A percentile compares a stretch with the other conserved stretches of the same genome.
Conservation (phyloP, 2,329 filamentous ascomycete species). For the Cadophora malorum region DNA sequence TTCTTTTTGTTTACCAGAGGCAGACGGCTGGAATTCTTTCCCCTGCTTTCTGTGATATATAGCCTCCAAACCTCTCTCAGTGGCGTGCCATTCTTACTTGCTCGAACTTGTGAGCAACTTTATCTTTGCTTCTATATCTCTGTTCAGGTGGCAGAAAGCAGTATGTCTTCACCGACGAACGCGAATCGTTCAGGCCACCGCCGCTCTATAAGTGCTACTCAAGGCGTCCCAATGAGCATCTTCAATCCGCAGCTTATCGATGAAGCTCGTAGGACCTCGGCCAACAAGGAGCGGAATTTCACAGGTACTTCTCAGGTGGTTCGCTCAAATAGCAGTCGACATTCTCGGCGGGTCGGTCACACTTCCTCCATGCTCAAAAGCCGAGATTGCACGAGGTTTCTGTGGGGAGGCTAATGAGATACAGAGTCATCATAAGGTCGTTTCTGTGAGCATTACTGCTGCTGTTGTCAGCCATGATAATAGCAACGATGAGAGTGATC, state of each 20-base stretch:
- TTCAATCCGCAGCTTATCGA: conserved; percentile 25
- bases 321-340: conserved; percentile 9
- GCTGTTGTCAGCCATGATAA: neutral
- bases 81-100: neutral
- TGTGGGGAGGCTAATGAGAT: neutral
- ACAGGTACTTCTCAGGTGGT: neutral
- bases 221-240: conserved; percentile 25
- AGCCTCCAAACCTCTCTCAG: neutral
- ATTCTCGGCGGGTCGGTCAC: neutral
- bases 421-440: conserved; percentile 15
- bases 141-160: neutral
- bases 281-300: neutral
- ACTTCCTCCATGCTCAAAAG: no score
- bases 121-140: neutral
- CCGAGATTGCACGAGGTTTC: neutral
- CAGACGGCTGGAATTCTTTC: neutral
- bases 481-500: neutral
- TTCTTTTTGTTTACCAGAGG: neutral
- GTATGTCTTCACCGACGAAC: conserved; percentile 13
- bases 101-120: neutral
- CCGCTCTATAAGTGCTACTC: conserved; percentile 9
- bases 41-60: neutral
- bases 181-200: conserved; percentile 13
- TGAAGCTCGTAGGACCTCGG: conserved; percentile 8
- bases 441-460: neutral